Evolutionary conservation across 1,284 basidiomycete species (phyloP).

Genomic region (Irpex lacteus): DNA sequence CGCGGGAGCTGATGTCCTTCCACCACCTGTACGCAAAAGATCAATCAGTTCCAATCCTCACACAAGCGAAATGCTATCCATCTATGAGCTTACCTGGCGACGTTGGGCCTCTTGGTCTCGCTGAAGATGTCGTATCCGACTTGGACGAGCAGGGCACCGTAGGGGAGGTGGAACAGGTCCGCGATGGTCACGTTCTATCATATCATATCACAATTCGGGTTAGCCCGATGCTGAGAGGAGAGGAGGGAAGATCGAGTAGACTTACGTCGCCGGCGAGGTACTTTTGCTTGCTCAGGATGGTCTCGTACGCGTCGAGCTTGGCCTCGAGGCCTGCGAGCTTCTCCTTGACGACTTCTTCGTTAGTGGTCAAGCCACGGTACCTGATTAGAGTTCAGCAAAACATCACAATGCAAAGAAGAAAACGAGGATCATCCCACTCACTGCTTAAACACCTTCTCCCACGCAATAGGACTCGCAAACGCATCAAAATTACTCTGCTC

Average conservation of each 20-base stretch:
- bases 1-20: slow-evolving; percentile 31
- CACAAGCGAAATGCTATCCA: too few relatives aligned
- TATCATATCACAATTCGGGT: too few relatives aligned
- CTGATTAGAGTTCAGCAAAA: not conserved
- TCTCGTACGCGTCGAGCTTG: slow-evolving; percentile 44
- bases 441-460: slow-evolving; percentile 48
- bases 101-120: slow-evolving; percentile 26
- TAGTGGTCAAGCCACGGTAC: slow-evolving; percentile 3
- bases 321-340: slow-evolving; percentile 25
- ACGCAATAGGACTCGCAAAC: slow-evolving; percentile 35
- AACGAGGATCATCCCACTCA: slow-evolving; percentile 28
- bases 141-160: slow-evolving; percentile 30
- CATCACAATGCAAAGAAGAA: not conserved
- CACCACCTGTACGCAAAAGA: slow-evolving; percentile 28
- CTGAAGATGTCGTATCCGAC: slow-evolving; percentile 21
- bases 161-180: slow-evolving; percentile 53
- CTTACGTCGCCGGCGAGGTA: slow-evolving; percentile 46
- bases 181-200: slow-evolving; percentile 42
- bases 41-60: not conserved
- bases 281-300: slow-evolving; percentile 40
- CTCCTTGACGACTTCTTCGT: slow-evolving; percentile 10
- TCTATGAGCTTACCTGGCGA: slow-evolving; percentile 12
- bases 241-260: too few relatives aligned
- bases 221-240: too few relatives aligned
- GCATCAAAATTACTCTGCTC: slow-evolving; percentile 54